These are phyloP conservation scores for Lentinus polychrous DNA, from an alignment of 1,284 basidiomycete genomes.

Conservation along the genomic window DNA sequence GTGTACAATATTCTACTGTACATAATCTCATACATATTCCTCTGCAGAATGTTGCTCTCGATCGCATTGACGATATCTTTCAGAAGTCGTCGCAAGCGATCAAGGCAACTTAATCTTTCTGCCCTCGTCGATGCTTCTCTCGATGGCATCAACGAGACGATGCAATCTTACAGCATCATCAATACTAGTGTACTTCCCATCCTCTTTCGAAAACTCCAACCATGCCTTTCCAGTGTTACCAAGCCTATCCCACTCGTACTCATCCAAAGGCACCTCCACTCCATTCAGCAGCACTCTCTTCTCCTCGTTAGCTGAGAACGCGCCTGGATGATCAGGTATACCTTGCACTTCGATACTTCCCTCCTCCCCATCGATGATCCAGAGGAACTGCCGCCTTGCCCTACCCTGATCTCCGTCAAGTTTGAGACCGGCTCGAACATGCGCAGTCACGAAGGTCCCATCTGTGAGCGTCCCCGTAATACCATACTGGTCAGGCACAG, in stretches of 20 bases:
- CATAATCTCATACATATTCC: no score
- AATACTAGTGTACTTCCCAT: slow-evolving; percentile 19
- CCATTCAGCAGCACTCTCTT: slow-evolving; percentile 22
- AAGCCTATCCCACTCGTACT: slow-evolving; percentile 1
- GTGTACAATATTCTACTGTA: no score
- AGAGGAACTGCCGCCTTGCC: slow-evolving; percentile 20
- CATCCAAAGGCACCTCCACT: slow-evolving; percentile 19
- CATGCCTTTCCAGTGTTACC: slow-evolving; percentile 12
- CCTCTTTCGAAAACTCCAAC: slow-evolving; percentile 30
- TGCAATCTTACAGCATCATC: slow-evolving; percentile 23
- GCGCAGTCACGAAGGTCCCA: slow-evolving; percentile 24
- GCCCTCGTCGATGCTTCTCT: slow-evolving; percentile 1
- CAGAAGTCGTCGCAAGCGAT: no score
- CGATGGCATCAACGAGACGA: slow-evolving; percentile 1
- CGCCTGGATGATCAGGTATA: slow-evolving; percentile 2
- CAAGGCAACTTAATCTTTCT: not conserved
- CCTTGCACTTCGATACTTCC: slow-evolving; percentile 26
- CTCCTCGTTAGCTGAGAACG: slow-evolving; percentile 20
- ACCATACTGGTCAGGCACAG: slow-evolving; percentile 22
- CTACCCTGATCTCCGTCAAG: not conserved
- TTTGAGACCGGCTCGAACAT: slow-evolving; percentile 21
- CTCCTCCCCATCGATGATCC: slow-evolving; percentile 32
- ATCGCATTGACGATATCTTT: no score
- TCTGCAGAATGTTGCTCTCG: no score
- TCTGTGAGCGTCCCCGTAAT: slow-evolving; percentile 22